Percentiles rank a stretch among this genome's conserved stretches.
Evolutionary conservation across 768 basidiomycete genomes (phyloP).

Genomic region (Chalciporus sphaerocephalus): DNA sequence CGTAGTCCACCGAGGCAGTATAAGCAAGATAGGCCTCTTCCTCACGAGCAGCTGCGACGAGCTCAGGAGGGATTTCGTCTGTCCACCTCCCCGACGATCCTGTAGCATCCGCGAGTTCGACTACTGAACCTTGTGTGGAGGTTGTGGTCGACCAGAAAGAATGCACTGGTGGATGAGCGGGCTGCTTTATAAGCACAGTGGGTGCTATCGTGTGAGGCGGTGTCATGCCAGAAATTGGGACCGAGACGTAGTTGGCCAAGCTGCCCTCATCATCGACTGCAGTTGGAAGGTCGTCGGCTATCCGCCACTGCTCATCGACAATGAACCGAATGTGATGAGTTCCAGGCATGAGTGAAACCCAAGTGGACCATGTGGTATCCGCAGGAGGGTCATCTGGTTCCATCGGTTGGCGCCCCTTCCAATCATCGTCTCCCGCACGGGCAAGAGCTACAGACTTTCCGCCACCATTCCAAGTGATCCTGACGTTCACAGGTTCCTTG

Average conservation of each 20-base stretch:
- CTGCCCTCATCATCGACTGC: slow-evolving; percentile 94
- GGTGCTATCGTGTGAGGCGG: slow-evolving; percentile 34
- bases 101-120: slow-evolving; percentile 31
- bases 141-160: slow-evolving; percentile 44
- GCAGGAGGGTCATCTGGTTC: slow-evolving; percentile 42
- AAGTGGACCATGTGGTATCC: slow-evolving; percentile 35
- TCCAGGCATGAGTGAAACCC: slow-evolving; percentile 69
- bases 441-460: slow-evolving; percentile 63
- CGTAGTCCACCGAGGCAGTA: slow-evolving; percentile 30
- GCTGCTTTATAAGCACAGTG: slow-evolving; percentile 29
- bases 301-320: slow-evolving; percentile 84
- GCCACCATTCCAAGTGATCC: slow-evolving; percentile 62
- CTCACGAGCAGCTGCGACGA: slow-evolving; percentile 74
- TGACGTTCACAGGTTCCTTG: slow-evolving; percentile 38
- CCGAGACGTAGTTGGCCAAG: slow-evolving; percentile 87
- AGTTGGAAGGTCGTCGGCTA: slow-evolving; percentile 73
- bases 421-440: slow-evolving; percentile 69
- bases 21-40: slow-evolving; percentile 71
- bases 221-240: slow-evolving; percentile 32
- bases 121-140: slow-evolving; percentile 30
- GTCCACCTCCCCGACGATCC: slow-evolving; percentile 58
- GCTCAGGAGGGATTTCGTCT: slow-evolving; percentile 66
- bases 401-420: slow-evolving; percentile 68
- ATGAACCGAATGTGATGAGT: slow-evolving; percentile 94
- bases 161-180: slow-evolving; percentile 28